Base-by-base conservation (phyloP, 1,139 yeast species). In the Taphrina betulina region DNA sequence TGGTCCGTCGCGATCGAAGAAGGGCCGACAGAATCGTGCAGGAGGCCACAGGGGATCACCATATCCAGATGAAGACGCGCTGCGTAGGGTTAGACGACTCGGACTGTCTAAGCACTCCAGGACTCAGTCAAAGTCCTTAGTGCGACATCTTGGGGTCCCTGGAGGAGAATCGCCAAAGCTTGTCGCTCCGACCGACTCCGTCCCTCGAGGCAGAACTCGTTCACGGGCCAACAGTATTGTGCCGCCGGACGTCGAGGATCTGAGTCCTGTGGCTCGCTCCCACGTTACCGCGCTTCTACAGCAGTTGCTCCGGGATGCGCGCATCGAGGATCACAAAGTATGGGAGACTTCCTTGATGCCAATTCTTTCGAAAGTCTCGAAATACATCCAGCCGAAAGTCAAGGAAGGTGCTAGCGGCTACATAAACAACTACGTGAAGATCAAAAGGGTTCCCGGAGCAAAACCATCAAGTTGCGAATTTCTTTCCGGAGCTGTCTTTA, bases 401-500 rank as follows among this genome's bases (percentile, higher is more conserved):
- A 75, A 75, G 45, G 76, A 74, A 33, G 84, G 89, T 2, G 94
- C 85, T 60, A 84, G 85, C 3, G 76, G 89, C 60, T 96, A 94
- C 66, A 82, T 90, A 54, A 78, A 94, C 35, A 94, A 86, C 62
- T 90, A 88, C 68, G 82, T 92, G 46, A 94, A 94, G 66, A 76
- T 92, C 48, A 94, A 92, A 66, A 78, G 89, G 60, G 80, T 90
- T 10, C 76, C 83, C 1, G 98, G 98, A 0, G 92, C 92, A 0
- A 63, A 69, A 1, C 68, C 72, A 0, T 73, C 74, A 14, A 83
- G 84, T 48, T 80, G 95, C 0, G 71, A 72, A 34, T 78, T 81
- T 42, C 69, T 90, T 14, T 82, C 85, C 65, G 99, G 98, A 0
- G 71, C 88, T 4, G 84, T 87, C 10, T 88, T 90, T 69, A 85